Evolutionary conservation across 257 asterid genomes (phyloP), one percentile per base, ranked within the genome.

Genomic region (Osmanthus fragrans): DNA sequence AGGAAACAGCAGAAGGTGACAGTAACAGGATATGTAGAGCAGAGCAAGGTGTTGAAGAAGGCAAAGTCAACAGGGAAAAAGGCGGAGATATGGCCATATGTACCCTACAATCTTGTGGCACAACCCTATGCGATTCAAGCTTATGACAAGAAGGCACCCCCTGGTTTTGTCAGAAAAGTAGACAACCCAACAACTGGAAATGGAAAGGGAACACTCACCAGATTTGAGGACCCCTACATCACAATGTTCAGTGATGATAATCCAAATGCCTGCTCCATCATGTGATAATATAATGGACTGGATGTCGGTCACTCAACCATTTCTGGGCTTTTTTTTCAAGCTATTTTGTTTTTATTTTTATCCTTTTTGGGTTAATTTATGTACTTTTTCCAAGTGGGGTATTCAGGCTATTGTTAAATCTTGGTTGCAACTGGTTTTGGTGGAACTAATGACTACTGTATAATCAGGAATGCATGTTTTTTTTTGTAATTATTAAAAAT

Each of bases 111-210:
- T 76, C 84, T 92, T 81, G 98, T 94, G 83, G 92, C 98, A 49
- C 97, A 90, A 77, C 98, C 98, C 1, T 92, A 94, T 71, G 91
- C 96, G 1, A 88, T 89, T 1, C 87, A 76, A 76, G 80, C 92
- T 49, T 94, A 94, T 74, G 98, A 94, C 89, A 90, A 89, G 90
- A 92, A 86, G 77, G 98, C 98, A 19, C 98, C 98, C 0, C 92
- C 98, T 4, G 97, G 96, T 0, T 87, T 78, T 27, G 98, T 94
- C 64, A 84, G 98, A 71, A 86, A 82, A 71, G 90, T 87, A 0
- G 95, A 89, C 2, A 79, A 83, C 71, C 83, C 85, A 29, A 23
- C 86, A 16, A 49, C 77, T 0, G 70, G 73, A 0, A 77, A 32
- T 34, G 83, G 73, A 0, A 77, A 32, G 30, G 83, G 79, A 39